These are phyloP conservation scores for Fermentozyma sake DNA, from an alignment of 1,139 yeast species.

Conservation along the genomic window DNA sequence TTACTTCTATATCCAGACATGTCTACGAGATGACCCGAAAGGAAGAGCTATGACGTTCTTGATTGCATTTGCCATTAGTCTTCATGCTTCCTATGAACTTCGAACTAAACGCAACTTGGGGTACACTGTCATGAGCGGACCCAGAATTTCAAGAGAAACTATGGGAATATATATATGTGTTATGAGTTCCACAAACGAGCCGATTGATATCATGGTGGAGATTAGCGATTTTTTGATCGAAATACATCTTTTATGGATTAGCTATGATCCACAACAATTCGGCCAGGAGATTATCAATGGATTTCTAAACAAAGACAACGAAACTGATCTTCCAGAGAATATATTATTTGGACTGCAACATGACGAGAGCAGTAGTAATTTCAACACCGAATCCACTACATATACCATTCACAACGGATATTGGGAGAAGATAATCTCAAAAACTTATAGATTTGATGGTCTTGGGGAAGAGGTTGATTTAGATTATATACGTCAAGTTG, in stretches of 20 bases:
- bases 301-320: slow-evolving; percentile 20
- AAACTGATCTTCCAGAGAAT: slow-evolving; percentile 16
- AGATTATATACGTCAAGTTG: slow-evolving; percentile 16
- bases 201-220: slow-evolving; percentile 32
- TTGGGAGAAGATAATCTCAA: slow-evolving; percentile 47
- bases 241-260: slow-evolving; percentile 25
- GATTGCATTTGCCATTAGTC: slow-evolving; percentile 39
- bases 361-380: slow-evolving; percentile 21
- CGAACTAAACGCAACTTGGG: slow-evolving; percentile 50
- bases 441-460: slow-evolving; percentile 34
- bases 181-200: slow-evolving; percentile 40
- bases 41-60: slow-evolving; percentile 38
- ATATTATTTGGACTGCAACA: slow-evolving; percentile 20
- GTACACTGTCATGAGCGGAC: slow-evolving; percentile 48
- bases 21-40: slow-evolving; percentile 31
- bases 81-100: slow-evolving; percentile 39
- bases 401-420: slow-evolving; percentile 37
- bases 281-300: slow-evolving; percentile 24
- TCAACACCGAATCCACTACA: slow-evolving; percentile 16
- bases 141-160: slow-evolving; percentile 44
- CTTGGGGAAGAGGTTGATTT: slow-evolving; percentile 29
- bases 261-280: slow-evolving; percentile 30
- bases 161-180: slow-evolving; percentile 55
- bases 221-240: slow-evolving; percentile 43
- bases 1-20: slow-evolving; percentile 52